Evolutionary conservation across 768 basidiomycete species (phyloP), one percentile per base, ranked within the genome.

Genomic region (Tylopilus subfusipes): DNA sequence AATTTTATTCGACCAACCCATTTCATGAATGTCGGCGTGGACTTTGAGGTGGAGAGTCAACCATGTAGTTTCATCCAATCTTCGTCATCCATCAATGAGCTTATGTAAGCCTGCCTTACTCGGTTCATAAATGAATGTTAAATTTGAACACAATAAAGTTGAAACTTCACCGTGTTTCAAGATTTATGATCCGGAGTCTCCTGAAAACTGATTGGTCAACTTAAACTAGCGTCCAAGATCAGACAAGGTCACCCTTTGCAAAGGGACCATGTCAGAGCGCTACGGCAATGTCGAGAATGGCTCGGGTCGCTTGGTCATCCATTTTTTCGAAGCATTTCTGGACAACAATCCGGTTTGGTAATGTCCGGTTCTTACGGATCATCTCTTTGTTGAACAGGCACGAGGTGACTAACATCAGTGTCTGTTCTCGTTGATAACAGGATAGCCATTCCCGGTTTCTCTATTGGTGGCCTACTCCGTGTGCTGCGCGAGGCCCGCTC

Each of bases 101-200:
- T 65, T 64, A 64, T n/a, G 60, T 64, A 62, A 62, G 30, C 34
- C 5, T 52, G 36, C 19, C 11, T 2, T 42, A 45, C 44, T 48
- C 53, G 60, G 56, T 24, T 53, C 47, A 40, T 12, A 47, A 51
- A 50, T 38, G 46, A 64, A 42, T 31, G 42, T 48, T 51, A 40
- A 59, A 53, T 36, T 36, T 36, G 34, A 18, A 14, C 34, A 36
- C 56, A 67, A 65, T 62, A 55, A 62, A 48, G 63, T 55, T 65
- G 63, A 63, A 63, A 63, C 60, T 59, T 53, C 31, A 57, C 39
- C 63, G 54, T 63, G 63, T 64, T 64, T 64, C 63, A 66, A 66
- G 33, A 48, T 52, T 64, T 52, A 57, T 66, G 58, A 55, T 56
- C 63, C 63, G 64, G 63, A 59, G 10, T 44, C 31, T 40, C 38